These are phyloP conservation scores for Letharia lupina DNA, from an alignment of 495 filamentous ascomycete species.

Conservation along the genomic window DNA sequence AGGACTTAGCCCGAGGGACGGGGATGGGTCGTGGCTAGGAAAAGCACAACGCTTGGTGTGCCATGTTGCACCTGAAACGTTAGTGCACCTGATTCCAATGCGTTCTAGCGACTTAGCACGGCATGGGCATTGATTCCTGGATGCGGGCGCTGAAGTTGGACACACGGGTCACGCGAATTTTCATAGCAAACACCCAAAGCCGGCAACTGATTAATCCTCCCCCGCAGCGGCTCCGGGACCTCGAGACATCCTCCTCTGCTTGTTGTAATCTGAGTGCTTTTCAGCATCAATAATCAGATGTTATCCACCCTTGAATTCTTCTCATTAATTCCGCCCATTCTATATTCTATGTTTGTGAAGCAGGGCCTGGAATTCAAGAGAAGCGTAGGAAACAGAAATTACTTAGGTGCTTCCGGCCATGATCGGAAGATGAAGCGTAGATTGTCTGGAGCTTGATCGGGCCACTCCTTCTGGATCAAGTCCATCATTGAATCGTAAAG, in stretches of 20 bases:
- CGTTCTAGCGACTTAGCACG: neutral
- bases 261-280: neutral
- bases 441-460: slow-evolving; percentile 47
- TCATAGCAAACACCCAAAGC: too few relatives aligned
- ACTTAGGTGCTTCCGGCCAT: slow-evolving; percentile 31
- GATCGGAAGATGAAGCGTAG: slow-evolving; percentile 46
- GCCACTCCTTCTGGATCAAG: slow-evolving; percentile 45
- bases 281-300: neutral
- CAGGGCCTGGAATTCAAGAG: neutral
- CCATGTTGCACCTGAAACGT: too few relatives aligned
- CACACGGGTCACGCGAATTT: too few relatives aligned
- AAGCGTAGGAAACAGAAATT: neutral
- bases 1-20: too few relatives aligned
- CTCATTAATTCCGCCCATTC: neutral
- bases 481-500: slow-evolving; percentile 49
- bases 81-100: too few relatives aligned
- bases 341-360: neutral
- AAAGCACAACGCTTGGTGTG: too few relatives aligned
- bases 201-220: too few relatives aligned
- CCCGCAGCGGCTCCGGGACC: neutral
- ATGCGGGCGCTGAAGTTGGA: too few relatives aligned
- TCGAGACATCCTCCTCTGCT: neutral
- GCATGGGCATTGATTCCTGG: neutral
- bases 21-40: too few relatives aligned
- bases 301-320: neutral